Percentiles rank a stretch among this genome's conserved stretches.
Evolutionary conservation across 495 filamentous ascomycete species (phyloP).

Genomic region (Aspergillus nanangensis): DNA sequence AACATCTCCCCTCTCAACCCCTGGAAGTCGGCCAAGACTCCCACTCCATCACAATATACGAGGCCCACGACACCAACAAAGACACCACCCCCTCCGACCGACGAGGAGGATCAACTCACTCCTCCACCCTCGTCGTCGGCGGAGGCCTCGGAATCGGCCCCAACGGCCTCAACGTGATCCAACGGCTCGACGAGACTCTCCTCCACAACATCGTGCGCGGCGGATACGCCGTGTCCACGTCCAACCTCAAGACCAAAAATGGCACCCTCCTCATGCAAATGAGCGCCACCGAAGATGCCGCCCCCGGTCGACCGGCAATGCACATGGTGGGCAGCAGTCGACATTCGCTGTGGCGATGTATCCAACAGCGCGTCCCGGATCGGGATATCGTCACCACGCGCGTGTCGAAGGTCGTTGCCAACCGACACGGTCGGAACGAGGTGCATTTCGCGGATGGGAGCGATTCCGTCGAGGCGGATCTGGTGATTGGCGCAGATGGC

Average conservation of each 20-base stretch:
- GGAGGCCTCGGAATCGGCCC: constrained; percentile 45
- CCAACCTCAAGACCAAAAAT: constrained; percentile 32
- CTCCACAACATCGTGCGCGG: constrained; percentile 26
- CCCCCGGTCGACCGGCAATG: constrained; percentile 8
- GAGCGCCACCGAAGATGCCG: constrained; percentile 7
- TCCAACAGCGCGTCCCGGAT: constrained; percentile 27
- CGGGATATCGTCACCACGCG: constrained; percentile 24
- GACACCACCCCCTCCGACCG: constrained; percentile 10
- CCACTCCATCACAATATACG: constrained; percentile 36
- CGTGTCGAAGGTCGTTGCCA: constrained; percentile 18
- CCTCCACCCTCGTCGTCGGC: constrained; percentile 39
- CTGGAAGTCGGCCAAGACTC: constrained; percentile 6
- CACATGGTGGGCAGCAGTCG: constrained; percentile 31
- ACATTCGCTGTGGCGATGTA: constrained; percentile 30
- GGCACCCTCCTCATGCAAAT: constrained; percentile 27
- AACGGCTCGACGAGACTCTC: constrained; percentile 32
- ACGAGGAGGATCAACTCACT: constrained; percentile 16
- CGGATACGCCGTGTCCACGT: constrained; percentile 33
- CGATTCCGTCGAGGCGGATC: constrained; percentile 35
- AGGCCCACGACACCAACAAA: constrained; percentile 29
- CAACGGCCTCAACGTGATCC: constrained; percentile 46
- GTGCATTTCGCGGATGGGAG: constrained; percentile 29
- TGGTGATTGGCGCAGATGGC: constrained; percentile 61
- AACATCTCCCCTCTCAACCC: constrained; percentile 35
- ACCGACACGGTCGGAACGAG: constrained; percentile 12